Evolutionary conservation across 2,329 filamentous ascomycete genomes (phyloP), one percentile per base, ranked within the genome.

Genomic region (Paecilomyces sp.): DNA sequence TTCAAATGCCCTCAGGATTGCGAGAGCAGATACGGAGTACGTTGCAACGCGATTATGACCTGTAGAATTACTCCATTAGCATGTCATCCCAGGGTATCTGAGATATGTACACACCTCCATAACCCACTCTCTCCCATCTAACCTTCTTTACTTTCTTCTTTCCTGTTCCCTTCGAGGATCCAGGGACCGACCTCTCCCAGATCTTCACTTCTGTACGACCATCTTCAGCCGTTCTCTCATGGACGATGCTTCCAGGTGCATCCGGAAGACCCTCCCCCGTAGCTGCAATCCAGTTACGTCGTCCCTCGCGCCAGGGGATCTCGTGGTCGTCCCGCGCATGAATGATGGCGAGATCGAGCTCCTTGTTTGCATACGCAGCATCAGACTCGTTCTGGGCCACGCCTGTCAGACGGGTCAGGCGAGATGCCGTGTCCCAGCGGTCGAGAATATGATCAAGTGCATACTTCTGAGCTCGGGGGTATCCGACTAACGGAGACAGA

Each of bases 311-410:
- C 77, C 85, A 93, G 0, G 90, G 87, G 61, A 97, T 96, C 66
- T 96, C 91, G 60, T 79, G 78, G 71, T 97, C 93, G 68, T 96
- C 85, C 58, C 83, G 82, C 15, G 92, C 90, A 67, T 97, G 93
- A 2, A 97, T 77, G 51, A 97, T 77, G 52, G 84, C 86, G 22
- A 97, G 76, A 24, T 87, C 82, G 9, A 94, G 63, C 63, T 68
- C 67, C 78, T 78, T 62, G 64, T 79, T 62, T 76, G 82, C 52
- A 82, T 86, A 64, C 75, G 72, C 50, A 72, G 76, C 13, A 84
- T 82, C 65, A 85, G 75, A 54, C 81, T 84, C 57, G 79, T 70
- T 77, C 11, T 66, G 58, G 2, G 60, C 63, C 33, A 73, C 65
- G 1, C 75, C 74, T 1, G 74, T 72, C 57, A 77, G 59, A 11